phyloP scores from a whole-genome alignment of 108 stramenopile genomes.

The Cyclostephanos invisitatus region DNA sequence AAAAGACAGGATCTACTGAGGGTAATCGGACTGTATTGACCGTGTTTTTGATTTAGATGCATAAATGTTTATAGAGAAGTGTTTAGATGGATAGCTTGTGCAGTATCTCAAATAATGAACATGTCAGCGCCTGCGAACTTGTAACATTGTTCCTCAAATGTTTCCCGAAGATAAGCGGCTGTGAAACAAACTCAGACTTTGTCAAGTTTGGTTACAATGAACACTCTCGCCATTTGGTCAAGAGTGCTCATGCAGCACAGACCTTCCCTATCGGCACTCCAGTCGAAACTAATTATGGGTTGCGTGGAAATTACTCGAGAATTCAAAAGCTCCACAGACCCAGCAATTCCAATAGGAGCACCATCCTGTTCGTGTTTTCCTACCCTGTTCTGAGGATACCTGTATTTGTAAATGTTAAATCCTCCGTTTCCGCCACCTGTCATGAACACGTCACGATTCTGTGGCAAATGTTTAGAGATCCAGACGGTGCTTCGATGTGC shows the following conservation, averaged over 20 bases:
- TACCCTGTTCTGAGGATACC: slow-evolving; percentile 63
- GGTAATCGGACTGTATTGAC: no score
- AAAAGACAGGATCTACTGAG: no score
- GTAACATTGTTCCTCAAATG: no score
- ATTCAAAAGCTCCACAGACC: slow-evolving; percentile 78
- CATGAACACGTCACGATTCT: slow-evolving; percentile 85
- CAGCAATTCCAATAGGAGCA: slow-evolving; percentile 68
- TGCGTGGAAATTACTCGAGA: slow-evolving; percentile 83
- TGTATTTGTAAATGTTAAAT: slow-evolving; percentile 86
- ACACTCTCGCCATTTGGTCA: slow-evolving; percentile 77
- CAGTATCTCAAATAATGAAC: no score
- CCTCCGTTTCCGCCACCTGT: slow-evolving; percentile 90
- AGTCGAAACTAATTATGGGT: slow-evolving; percentile 88
- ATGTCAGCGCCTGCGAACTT: no score
- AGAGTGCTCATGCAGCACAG: slow-evolving; percentile 72
- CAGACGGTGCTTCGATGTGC: slow-evolving; percentile 85
- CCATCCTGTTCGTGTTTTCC: slow-evolving; percentile 67
- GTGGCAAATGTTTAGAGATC: slow-evolving; percentile 79
- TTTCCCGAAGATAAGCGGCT: no score
- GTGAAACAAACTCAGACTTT: no score
- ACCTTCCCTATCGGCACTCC: slow-evolving; percentile 85
- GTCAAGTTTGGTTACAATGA: no score
- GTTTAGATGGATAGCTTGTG: no score
- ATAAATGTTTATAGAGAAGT: no score
- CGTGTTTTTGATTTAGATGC: no score